Conservation (phyloP, 2,329 filamentous ascomycete species). For the Fusarium chaquense region DNA sequence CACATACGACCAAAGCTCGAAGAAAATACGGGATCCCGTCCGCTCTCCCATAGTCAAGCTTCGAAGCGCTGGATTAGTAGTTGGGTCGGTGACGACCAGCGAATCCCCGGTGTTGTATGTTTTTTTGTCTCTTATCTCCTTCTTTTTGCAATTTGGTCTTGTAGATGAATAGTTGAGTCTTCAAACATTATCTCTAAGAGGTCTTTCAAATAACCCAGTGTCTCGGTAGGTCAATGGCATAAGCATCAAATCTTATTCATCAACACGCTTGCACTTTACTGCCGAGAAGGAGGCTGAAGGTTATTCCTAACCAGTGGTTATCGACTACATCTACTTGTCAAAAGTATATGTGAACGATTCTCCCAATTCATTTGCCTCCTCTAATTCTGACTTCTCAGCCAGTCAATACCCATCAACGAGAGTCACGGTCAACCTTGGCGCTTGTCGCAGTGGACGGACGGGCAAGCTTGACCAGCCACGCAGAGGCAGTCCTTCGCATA, state of each 20-base stretch:
- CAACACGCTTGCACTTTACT: neutral
- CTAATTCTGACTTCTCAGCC: neutral
- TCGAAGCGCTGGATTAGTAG: constrained; percentile 36
- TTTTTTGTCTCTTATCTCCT: neutral
- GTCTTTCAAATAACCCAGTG: rapidly evolving
- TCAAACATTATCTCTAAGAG: rapidly evolving
- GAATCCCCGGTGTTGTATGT: constrained; percentile 35
- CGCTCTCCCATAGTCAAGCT: constrained; percentile 35
- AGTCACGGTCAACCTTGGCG: neutral
- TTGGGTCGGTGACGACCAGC: constrained; percentile 36
- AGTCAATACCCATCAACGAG: neutral
- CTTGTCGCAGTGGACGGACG: neutral
- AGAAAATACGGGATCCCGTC: constrained; percentile 35
- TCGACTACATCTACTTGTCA: neutral
- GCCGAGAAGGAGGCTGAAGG: too few relatives aligned
- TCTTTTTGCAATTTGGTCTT: neutral
- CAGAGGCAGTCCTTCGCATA: neutral
- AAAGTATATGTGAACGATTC: neutral
- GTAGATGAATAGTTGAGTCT: neutral
- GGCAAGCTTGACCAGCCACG: neutral
- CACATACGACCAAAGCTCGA: constrained; percentile 36
- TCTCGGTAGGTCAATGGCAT: neutral
- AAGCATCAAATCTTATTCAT: neutral
- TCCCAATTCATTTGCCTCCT: neutral
- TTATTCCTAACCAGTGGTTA: too few relatives aligned